These are phyloP conservation scores for Aspergillus sclerotiicarbonarius DNA, from an alignment of 495 filamentous ascomycete genomes.

Conservation along the genomic window DNA sequence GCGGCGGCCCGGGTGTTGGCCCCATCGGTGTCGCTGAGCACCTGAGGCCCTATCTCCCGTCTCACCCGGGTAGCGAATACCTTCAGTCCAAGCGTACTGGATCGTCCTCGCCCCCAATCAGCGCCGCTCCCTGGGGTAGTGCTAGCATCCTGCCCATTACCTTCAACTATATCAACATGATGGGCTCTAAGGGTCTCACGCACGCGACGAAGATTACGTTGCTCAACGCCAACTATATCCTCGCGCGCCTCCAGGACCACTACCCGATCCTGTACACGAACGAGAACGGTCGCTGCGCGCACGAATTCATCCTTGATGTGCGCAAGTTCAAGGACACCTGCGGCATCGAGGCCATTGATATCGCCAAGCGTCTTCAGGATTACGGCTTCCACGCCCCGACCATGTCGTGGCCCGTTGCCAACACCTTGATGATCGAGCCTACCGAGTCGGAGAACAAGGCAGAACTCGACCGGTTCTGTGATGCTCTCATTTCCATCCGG, in stretches of 20 bases:
- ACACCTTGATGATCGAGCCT: constrained; percentile 98
- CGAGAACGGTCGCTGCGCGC: constrained; percentile 79
- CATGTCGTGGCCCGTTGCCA: constrained; percentile 96
- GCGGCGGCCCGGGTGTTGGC: constrained; percentile 92
- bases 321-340: constrained; percentile 81
- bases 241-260: constrained; percentile 83
- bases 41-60: constrained; percentile 75
- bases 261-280: constrained; percentile 95
- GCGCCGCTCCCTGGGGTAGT: constrained; percentile 85
- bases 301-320: constrained; percentile 97
- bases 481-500: constrained; percentile 87
- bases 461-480: constrained; percentile 92
- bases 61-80: constrained; percentile 57
- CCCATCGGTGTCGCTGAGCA: constrained; percentile 91
- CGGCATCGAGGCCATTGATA: constrained; percentile 91
- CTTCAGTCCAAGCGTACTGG: constrained; percentile 62
- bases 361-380: constrained; percentile 96
- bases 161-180: constrained; percentile 97
- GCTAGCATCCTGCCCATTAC: constrained; percentile 95
- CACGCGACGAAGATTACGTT: constrained; percentile 92
- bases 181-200: constrained; percentile 88
- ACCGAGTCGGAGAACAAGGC: constrained; percentile 93
- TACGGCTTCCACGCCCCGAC: constrained; percentile 98
- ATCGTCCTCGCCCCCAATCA: constrained; percentile 62
- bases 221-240: constrained; percentile 97